Base-by-base conservation (phyloP, 192 early-diverging fungal genomes). In the Umbelopsis sp. region DNA sequence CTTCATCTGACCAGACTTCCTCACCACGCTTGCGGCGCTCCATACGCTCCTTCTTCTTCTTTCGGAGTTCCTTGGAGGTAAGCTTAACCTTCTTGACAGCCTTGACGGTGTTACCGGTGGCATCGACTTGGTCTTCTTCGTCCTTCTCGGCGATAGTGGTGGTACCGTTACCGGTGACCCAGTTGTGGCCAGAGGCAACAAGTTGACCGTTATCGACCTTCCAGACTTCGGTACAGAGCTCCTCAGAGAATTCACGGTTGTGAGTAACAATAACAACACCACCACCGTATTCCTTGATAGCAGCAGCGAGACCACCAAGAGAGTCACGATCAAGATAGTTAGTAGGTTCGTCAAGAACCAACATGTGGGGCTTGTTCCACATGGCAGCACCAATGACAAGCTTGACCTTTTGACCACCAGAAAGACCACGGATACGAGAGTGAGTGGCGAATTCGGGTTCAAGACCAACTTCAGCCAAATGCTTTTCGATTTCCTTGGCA, bases 281-380 rank as follows among this genome's bases (percentile, higher is more conserved):
- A 80, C 92, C 92, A 73, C 88, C 90, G 69, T 84, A 93, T 34
- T 87, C 84, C 78, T 84, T 84, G 81, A 93, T 92, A 76, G 92
- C 92, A 75, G 74, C 77, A 66, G 91, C 90, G 74, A 94, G 84
- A 44, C 82, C 86, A 67, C 84, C 86, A 44, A 88, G 76, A 52
- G 87, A 85, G 52, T 88, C 87, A 54, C 84, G 86, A 85, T 88
- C 83, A 80, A 89, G 82, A 70, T 84, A 91, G 74, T 85, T 87
- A 62, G 91, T 96, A 69, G 95, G 95, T 84, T 94, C 93, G 79
- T 96, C 95, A 68, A 96, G 85, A 70, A 96, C 87, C 75, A 96
- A 89, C 76, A 95, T 91, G 79, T 96, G 95, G 62, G 96, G 96
- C 77, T 90, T 86, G 77, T 91, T 89, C 91, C 93, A 93, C 85